Percentiles rank a stretch among this genome's conserved stretches.
Evolutionary conservation across 345 rosid species (phyloP).

Genomic region (Physaria fendleri): DNA sequence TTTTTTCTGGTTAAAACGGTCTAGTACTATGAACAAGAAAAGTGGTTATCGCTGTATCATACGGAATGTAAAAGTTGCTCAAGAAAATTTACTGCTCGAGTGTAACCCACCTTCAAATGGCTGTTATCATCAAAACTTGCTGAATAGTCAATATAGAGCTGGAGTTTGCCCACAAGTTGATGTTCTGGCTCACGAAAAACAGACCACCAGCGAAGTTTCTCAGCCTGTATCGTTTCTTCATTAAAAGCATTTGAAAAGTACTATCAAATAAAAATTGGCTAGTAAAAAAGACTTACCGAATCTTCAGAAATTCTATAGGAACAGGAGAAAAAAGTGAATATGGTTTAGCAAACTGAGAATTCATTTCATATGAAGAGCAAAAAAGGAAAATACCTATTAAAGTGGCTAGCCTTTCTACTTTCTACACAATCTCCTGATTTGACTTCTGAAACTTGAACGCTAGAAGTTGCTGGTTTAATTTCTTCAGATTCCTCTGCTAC

Average conservation of each 20-base stretch:
- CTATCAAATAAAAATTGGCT: background rate
- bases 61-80: background rate
- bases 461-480: slow-evolving; percentile 30
- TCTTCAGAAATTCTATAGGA: slow-evolving; percentile 64
- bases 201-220: slow-evolving; percentile 94
- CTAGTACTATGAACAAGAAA: background rate
- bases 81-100: background rate
- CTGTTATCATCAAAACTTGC: slow-evolving; percentile 74
- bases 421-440: slow-evolving; percentile 33
- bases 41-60: background rate
- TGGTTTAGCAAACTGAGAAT: background rate
- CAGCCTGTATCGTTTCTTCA: slow-evolving; percentile 51
- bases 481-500: slow-evolving; percentile 52
- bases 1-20: background rate
- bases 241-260: slow-evolving; percentile 22
- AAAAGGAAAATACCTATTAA: slow-evolving; percentile 43
- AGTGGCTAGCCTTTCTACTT: slow-evolving; percentile 41
- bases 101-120: slow-evolving; percentile 63
- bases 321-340: slow-evolving; percentile 10
- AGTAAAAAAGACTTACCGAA: slow-evolving; percentile 37
- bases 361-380: background rate
- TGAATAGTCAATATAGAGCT: slow-evolving; percentile 72
- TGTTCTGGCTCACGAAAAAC: slow-evolving; percentile 90
- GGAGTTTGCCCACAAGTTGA: slow-evolving; percentile 80
- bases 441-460: slow-evolving; percentile 31